phyloP scores from a whole-genome alignment of 257 asterid genomes.

The Nicotiana otophora region DNA sequence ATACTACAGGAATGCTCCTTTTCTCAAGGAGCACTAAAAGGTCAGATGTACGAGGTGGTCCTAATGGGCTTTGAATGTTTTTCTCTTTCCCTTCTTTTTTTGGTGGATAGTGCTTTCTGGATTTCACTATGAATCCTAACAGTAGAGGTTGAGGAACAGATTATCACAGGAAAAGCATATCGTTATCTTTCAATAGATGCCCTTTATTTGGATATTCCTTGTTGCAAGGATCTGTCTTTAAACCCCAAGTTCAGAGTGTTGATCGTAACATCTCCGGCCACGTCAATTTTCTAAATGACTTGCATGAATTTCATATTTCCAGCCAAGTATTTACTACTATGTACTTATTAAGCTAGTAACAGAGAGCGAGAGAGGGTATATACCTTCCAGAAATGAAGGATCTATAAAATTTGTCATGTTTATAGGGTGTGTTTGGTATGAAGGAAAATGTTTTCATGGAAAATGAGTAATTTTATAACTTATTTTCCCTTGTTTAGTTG shows the following conservation, averaged over 20 bases:
- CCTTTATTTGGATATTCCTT: neutral
- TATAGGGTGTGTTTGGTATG: too few relatives aligned
- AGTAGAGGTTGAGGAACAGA: neutral
- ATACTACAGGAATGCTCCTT: constrained; percentile 25
- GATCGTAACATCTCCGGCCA: neutral
- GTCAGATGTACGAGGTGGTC: neutral
- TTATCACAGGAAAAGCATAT: neutral
- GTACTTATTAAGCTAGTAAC: neutral
- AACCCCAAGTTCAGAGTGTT: neutral
- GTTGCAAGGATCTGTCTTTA: neutral
- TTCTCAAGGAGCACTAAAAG: neutral
- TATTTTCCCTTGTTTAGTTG: too few relatives aligned
- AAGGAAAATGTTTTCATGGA: too few relatives aligned
- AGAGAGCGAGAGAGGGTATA: too few relatives aligned
- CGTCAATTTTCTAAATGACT: neutral
- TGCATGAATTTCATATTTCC: neutral
- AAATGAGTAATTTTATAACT: too few relatives aligned
- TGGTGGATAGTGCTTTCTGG: neutral
- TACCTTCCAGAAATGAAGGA: neutral
- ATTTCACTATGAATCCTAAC: neutral
- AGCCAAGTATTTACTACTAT: neutral
- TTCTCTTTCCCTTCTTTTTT: neutral
- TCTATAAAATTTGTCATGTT: too few relatives aligned
- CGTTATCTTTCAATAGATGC: neutral
- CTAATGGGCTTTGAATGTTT: neutral